Conservation (phyloP, 2,329 filamentous ascomycete genomes). For the Ceratocystis cacaofunesta region DNA sequence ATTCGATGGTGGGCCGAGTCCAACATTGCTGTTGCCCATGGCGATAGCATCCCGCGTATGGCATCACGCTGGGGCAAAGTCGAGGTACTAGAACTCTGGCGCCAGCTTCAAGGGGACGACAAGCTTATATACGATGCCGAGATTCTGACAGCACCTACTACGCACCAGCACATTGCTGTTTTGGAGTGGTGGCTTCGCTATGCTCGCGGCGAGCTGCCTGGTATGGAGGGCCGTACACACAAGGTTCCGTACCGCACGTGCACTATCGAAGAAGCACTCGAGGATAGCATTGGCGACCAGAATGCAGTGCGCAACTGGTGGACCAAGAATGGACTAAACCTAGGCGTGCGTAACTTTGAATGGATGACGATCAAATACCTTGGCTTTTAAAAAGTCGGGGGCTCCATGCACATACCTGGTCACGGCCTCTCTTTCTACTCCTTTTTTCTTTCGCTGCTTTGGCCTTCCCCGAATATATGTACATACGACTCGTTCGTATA, state of each 20-base stretch:
- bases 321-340: slow-evolving; percentile 67
- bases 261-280: slow-evolving; percentile 86
- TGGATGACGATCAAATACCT: slow-evolving; percentile 76
- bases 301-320: slow-evolving; percentile 71
- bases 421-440: background rate
- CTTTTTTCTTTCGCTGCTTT: background rate
- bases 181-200: slow-evolving; percentile 85
- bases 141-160: slow-evolving; percentile 73
- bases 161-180: slow-evolving; percentile 69
- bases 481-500: background rate
- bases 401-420: background rate
- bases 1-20: slow-evolving; percentile 81
- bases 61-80: slow-evolving; percentile 77
- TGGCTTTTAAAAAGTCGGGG: slow-evolving; percentile 23
- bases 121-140: slow-evolving; percentile 65
- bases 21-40: slow-evolving; percentile 62
- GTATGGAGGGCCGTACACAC: slow-evolving; percentile 41
- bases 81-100: slow-evolving; percentile 70
- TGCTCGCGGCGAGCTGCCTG: slow-evolving; percentile 39
- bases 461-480: background rate
- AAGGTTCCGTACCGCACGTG: slow-evolving; percentile 87
- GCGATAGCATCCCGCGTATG: slow-evolving; percentile 69
- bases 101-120: slow-evolving; percentile 48
- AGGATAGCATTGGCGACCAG: slow-evolving; percentile 67
- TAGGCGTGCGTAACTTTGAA: slow-evolving; percentile 69